A percentile compares a stretch with the other conserved stretches of the same genome.
phyloP scores from a whole-genome alignment of 805 yeast species.

The Saccharomycopsis amapae region DNA sequence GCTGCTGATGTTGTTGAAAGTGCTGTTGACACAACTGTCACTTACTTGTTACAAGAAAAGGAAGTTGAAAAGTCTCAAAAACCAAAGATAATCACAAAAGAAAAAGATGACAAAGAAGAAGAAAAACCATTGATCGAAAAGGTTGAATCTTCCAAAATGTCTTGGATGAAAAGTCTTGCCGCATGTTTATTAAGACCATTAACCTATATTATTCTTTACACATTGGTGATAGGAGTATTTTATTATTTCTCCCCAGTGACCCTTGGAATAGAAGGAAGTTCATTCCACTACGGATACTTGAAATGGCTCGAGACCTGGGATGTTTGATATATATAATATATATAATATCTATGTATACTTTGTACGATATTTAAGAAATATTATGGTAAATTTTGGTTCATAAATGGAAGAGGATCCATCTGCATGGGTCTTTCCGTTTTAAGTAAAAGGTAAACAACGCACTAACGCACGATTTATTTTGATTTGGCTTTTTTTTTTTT shows the following conservation, averaged over 20 bases:
- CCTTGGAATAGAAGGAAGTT: conserved; percentile 57
- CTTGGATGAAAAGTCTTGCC: background rate
- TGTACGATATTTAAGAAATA: too few relatives aligned
- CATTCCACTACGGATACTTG: conserved; percentile 37
- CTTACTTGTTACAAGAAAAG: conserved; percentile 1
- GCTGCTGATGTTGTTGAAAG: conserved; percentile 49
- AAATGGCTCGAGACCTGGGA: conserved; percentile 43
- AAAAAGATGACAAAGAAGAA: conserved; percentile 1
- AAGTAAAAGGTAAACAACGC: background rate
- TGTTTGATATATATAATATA: background rate
- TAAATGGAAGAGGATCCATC: too few relatives aligned
- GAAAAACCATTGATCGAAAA: background rate
- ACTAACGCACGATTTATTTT: background rate
- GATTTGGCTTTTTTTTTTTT: background rate
- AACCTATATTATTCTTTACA: conserved; percentile 39
- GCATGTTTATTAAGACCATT: background rate
- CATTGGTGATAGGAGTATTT: conserved; percentile 46
- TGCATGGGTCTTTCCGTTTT: conserved; percentile 1
- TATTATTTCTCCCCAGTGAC: conserved; percentile 49
- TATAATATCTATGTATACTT: too few relatives aligned
- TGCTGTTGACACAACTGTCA: background rate
- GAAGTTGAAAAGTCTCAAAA: too few relatives aligned
- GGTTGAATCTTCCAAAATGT: background rate
- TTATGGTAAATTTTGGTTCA: too few relatives aligned
- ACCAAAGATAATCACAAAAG: background rate